A percentile compares a stretch with the other conserved stretches of the same genome.
These are phyloP conservation scores for Arthrobotrys sphaeroides DNA, from an alignment of 2,329 filamentous ascomycete genomes.

Conservation along the genomic window DNA sequence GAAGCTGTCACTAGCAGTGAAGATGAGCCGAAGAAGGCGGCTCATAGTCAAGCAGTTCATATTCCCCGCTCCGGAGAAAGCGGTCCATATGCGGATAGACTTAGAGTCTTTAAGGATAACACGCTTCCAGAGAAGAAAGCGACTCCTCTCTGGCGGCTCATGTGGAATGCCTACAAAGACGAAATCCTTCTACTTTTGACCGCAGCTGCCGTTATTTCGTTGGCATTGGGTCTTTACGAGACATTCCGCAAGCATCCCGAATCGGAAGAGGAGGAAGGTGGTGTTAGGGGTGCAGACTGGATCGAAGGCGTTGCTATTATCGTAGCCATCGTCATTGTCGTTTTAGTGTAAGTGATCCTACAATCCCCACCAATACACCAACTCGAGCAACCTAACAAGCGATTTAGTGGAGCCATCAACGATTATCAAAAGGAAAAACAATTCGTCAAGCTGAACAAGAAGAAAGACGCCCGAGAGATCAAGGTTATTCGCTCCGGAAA, in stretches of 20 bases:
- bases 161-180: conserved; percentile 78
- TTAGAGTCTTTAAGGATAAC: conserved; percentile 71
- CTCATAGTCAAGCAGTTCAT: conserved; percentile 34
- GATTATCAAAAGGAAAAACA: conserved; percentile 84
- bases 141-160: conserved; percentile 69
- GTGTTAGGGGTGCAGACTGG: conserved; percentile 71
- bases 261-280: conserved; percentile 60
- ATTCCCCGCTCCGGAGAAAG: conserved; percentile 18
- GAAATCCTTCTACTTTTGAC: conserved; percentile 77
- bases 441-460: conserved; percentile 80
- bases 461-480: conserved; percentile 78
- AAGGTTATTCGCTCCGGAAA: conserved; percentile 77
- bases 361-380: not conserved
- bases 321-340: conserved; percentile 79
- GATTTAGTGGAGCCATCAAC: conserved; percentile 72
- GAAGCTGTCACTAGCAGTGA: conserved; percentile 62
- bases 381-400: not conserved
- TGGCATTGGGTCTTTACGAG: conserved; percentile 76
- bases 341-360: conserved; percentile 66
- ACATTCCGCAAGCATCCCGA: conserved; percentile 63
- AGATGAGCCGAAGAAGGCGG: conserved; percentile 57
- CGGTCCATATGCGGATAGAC: conserved; percentile 65
- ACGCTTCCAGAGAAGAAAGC: conserved; percentile 71
- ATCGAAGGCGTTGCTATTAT: conserved; percentile 84
- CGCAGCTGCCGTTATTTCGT: conserved; percentile 73